Base-by-base conservation (phyloP, 106 monocot genomes). In the Platanthera zijinensis region DNA sequence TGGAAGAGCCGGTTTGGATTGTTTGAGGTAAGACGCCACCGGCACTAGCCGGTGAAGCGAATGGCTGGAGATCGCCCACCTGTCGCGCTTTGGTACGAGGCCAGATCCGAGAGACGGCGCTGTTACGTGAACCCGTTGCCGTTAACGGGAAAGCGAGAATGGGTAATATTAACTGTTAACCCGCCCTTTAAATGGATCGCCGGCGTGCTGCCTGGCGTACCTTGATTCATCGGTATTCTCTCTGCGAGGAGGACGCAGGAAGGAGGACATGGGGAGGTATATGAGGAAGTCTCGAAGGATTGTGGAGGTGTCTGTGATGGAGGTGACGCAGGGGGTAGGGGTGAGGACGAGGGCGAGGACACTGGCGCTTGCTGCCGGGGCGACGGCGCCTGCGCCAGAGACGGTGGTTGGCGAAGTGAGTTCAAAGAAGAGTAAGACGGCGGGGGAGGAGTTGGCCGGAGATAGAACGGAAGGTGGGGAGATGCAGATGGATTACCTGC, bases 261-360 rank as follows among this genome's bases (percentile, higher is more conserved):
- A 30, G 11, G 66, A 51, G 22, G 49, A 66, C 45, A 80, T 71
- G 73, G 52, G 48, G 32, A 75, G 67, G 61, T 52, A 49, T 49
- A 57, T 72, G 79, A 79, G 59, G 59, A 79, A 72, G 72, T 79
- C 72, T 15, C 72, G 51, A 22, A 19, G 18, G 72, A 72, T 72
- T 15, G 72, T 4, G 19, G 72, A 72, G 21, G 50, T 47, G 2
- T 12, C 72, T 19, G 79, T 50, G 59, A 74, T 75, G 74, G 74
- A 80, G 49, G 66, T 52, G 68, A 56, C 54, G 9, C 69, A 69
- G 48, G 71, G 47, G 67, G 66, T 68, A 10, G 80, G 80, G 7
- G 74, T 80, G 52, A 50, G 74, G 68, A 80, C 80, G 18, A 74
- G 80, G 74, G 80, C 80, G 50, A 80, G 63, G 74, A 80, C 80